These are phyloP conservation scores for Globisporangium viniferum DNA, from an alignment of 352 stramenopile species.

Conservation along the genomic window DNA sequence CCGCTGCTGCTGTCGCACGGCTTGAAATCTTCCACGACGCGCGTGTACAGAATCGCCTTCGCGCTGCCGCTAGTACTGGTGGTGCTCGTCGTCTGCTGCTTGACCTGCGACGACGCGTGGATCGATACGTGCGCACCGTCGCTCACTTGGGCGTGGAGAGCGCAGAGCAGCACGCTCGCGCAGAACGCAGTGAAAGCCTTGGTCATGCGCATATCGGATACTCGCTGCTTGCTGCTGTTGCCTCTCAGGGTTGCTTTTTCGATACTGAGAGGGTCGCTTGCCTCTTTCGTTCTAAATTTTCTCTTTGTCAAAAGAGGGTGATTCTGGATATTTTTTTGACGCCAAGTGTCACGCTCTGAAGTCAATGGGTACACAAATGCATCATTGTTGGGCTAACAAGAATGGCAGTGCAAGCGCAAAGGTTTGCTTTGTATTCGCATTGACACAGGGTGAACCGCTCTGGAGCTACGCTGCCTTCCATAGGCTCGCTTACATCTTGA, in stretches of 20 bases:
- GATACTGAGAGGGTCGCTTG: background rate
- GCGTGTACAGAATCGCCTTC: conserved; percentile 24
- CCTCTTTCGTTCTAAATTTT: background rate
- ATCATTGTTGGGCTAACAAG: too few species aligned
- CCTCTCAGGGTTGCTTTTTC: background rate
- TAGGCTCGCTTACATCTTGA: too few species aligned
- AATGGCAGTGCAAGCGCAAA: too few species aligned
- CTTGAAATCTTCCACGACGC: conserved; percentile 31
- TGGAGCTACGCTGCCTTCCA: too few species aligned
- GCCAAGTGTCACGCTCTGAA: background rate
- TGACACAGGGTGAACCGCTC: too few species aligned
- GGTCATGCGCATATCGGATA: background rate
- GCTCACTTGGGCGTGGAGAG: background rate
- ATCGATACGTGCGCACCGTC: conserved; percentile 3
- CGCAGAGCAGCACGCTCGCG: background rate
- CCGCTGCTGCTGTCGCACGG: conserved; percentile 24
- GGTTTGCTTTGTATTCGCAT: too few species aligned
- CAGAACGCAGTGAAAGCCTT: background rate
- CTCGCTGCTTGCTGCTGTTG: background rate
- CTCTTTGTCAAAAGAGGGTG: background rate
- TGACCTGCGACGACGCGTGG: background rate
- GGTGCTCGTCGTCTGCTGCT: background rate
- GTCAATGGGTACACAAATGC: too few species aligned
- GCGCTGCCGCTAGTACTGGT: background rate
- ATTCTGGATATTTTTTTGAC: background rate